Conservation (phyloP, 441 rosid genomes). For the Adansonia gregorii region DNA sequence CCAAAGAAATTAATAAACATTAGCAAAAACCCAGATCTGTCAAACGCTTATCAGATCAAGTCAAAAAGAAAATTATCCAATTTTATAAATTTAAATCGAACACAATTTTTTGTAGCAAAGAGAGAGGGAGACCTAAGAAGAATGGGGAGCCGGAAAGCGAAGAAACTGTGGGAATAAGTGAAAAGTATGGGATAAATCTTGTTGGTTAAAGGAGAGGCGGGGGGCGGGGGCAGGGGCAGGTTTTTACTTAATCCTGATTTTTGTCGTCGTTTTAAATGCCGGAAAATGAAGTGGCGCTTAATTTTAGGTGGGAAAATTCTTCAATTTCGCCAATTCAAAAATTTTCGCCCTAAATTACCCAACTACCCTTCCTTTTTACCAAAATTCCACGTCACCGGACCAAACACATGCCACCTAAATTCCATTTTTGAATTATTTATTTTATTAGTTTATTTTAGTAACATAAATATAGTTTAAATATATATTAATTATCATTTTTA, state of each 20-base stretch:
- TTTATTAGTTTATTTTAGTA: no score
- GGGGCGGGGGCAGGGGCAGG: background rate
- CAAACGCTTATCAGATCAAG: background rate
- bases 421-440: background rate
- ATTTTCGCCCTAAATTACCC: background rate
- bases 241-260: conserved; percentile 12
- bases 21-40: conserved; percentile 10
- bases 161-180: background rate
- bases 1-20: background rate
- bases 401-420: background rate
- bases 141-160: conserved; percentile 14
- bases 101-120: background rate
- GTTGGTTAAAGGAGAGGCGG: background rate
- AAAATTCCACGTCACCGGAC: background rate
- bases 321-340: conserved; percentile 30
- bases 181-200: no score
- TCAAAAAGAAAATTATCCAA: background rate
- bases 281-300: conserved; percentile 31
- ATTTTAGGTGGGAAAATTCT: conserved; percentile 46
- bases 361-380: background rate
- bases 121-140: background rate
- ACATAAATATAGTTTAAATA: no score
- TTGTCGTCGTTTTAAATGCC: conserved; percentile 21
- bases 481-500: no score
- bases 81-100: background rate